Percentiles rank a stretch among this genome's conserved stretches.
phyloP scores from a whole-genome alignment of 129 eudicot genomes.

The Pittosporum tobira region DNA sequence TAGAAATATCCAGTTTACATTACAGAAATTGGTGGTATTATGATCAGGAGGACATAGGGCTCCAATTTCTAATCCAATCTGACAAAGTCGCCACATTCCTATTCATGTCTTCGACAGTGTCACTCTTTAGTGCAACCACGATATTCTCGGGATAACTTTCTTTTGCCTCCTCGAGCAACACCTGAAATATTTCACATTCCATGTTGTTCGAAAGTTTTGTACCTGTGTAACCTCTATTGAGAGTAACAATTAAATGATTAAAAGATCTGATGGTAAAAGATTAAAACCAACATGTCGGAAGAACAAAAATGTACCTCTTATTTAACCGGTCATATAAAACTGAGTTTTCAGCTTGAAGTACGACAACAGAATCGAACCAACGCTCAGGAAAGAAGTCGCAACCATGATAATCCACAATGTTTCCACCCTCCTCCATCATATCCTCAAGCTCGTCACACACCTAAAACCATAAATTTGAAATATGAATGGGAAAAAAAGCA shows the following conservation, averaged over 20 bases:
- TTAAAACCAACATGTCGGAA: not conserved
- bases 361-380: constrained; percentile 85
- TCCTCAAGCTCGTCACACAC: constrained; percentile 98
- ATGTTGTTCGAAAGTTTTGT: constrained; percentile 77
- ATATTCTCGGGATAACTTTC: constrained; percentile 66
- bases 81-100: constrained; percentile 46
- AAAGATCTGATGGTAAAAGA: not conserved
- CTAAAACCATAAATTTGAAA: constrained; percentile 18
- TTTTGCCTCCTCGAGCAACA: constrained; percentile 78
- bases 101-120: constrained; percentile 73
- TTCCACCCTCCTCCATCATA: constrained; percentile 85
- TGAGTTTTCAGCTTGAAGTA: constrained; percentile 72
- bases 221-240: constrained; percentile 71
- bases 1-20: not conserved
- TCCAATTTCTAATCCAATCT: constrained; percentile 72
- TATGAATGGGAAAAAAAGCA: not conserved
- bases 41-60: constrained; percentile 9
- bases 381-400: constrained; percentile 96
- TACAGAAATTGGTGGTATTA: not conserved
- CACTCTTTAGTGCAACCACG: constrained; percentile 65
- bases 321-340: constrained; percentile 69
- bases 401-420: constrained; percentile 92
- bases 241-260: not conserved
- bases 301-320: constrained; percentile 38
- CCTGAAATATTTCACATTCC: constrained; percentile 91